A percentile compares a stretch with the other conserved stretches of the same genome.
phyloP scores from a whole-genome alignment of 257 asterid species.

The Solanum bulbocastanum region DNA sequence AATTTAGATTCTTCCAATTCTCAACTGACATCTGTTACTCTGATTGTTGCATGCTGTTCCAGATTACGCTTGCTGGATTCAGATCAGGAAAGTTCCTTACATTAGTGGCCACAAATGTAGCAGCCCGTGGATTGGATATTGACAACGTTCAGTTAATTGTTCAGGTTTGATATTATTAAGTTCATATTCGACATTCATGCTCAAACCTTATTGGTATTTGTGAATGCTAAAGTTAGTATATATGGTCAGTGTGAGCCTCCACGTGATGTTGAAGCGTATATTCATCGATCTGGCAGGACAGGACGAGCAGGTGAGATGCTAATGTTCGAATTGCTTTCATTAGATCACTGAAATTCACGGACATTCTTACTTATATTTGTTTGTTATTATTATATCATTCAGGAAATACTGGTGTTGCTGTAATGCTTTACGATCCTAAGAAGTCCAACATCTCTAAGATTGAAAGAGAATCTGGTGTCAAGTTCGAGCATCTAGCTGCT shows the following conservation, averaged over 20 bases:
- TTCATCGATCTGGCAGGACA: constrained; percentile 98
- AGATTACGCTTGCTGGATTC: constrained; percentile 85
- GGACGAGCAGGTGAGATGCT: constrained; percentile 80
- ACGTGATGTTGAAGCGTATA: constrained; percentile 88
- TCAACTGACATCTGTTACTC: neutral
- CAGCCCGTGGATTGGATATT: constrained; percentile 91
- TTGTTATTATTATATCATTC: neutral
- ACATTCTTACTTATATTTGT: neutral
- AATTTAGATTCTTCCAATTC: neutral
- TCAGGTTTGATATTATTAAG: constrained; percentile 44
- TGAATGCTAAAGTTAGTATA: constrained; percentile 2
- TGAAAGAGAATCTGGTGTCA: constrained; percentile 92
- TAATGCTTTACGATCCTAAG: constrained; percentile 92
- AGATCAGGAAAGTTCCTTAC: constrained; percentile 77
- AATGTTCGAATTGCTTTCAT: neutral
- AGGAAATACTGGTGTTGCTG: constrained; percentile 91
- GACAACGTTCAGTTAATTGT: constrained; percentile 91
- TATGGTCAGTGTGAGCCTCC: constrained; percentile 83
- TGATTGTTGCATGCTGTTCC: neutral
- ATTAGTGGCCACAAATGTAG: constrained; percentile 92
- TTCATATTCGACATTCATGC: neutral
- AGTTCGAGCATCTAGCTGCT: constrained; percentile 79
- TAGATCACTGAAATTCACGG: neutral
- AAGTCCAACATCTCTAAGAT: constrained; percentile 71
- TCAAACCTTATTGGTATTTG: neutral